Evolutionary conservation across 1,139 yeast genomes (phyloP).

Genomic region (Taphrina flavorubra): DNA sequence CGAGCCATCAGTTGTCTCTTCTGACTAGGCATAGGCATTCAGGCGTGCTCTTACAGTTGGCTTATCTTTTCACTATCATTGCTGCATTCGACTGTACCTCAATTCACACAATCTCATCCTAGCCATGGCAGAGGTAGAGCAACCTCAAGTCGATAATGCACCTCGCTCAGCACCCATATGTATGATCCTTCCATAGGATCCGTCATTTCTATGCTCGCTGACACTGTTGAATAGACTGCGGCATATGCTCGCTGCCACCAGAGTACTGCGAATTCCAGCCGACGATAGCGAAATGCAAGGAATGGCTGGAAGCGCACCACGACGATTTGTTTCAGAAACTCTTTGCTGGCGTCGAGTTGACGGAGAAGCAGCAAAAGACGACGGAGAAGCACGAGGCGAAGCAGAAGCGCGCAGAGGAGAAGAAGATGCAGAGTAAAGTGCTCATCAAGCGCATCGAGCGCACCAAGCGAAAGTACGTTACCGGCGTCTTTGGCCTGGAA

Average conservation of each 20-base stretch:
- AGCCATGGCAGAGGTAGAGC: slow-evolving; percentile 19
- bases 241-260: slow-evolving; percentile 34
- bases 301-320: slow-evolving; percentile 72
- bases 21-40: too few relatives aligned
- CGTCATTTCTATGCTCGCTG: too few relatives aligned
- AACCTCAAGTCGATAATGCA: slow-evolving; percentile 2
- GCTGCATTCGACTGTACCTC: too few relatives aligned
- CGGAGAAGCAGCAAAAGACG: slow-evolving; percentile 81
- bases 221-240: slow-evolving; percentile 23
- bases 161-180: slow-evolving; percentile 23
- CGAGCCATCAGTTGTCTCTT: too few relatives aligned
- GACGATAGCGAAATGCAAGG: slow-evolving; percentile 77
- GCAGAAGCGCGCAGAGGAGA: slow-evolving; percentile 81
- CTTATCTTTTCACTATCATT: too few relatives aligned
- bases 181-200: not conserved
- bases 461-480: slow-evolving; percentile 85
- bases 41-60: too few relatives aligned
- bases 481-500: slow-evolving; percentile 85
- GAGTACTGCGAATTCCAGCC: slow-evolving; percentile 89
- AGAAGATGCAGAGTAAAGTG: slow-evolving; percentile 78
- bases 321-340: slow-evolving; percentile 63
- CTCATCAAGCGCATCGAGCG: slow-evolving; percentile 85
- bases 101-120: not conserved
- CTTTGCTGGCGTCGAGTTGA: slow-evolving; percentile 66
- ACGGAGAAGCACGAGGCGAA: slow-evolving; percentile 85